A percentile compares a stretch with the other conserved stretches of the same genome.
Evolutionary conservation across 2,329 filamentous ascomycete species (phyloP).

Genomic region (Aureobasidium sp.): DNA sequence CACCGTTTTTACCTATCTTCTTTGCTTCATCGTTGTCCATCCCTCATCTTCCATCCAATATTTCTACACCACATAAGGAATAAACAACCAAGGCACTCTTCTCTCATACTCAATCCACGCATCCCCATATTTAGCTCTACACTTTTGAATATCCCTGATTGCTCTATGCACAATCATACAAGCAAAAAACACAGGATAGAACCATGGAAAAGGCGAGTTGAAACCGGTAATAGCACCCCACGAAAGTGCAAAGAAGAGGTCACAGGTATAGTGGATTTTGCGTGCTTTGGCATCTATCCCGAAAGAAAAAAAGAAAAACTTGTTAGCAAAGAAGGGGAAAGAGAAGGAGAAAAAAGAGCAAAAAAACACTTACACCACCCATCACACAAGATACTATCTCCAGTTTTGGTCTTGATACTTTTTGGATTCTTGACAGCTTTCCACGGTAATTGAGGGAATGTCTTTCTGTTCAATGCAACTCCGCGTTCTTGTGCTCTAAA

Average conservation of each 20-base stretch:
- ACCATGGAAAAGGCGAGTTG: conserved; percentile 9
- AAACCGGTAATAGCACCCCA: conserved; percentile 10
- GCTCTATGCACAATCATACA: conserved; percentile 13
- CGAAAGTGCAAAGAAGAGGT: conserved; percentile 6
- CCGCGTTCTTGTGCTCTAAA: conserved; percentile 12
- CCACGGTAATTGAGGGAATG: conserved; percentile 7
- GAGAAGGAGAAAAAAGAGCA: background rate
- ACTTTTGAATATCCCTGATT: conserved; percentile 6
- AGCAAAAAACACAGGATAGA: conserved; percentile 2
- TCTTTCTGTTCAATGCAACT: conserved; percentile 5
- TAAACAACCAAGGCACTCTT: conserved; percentile 7
- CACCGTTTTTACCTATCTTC: too few species aligned
- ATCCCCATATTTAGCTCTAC: conserved; percentile 7
- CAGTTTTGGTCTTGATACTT: conserved; percentile 5
- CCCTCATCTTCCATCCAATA: too few species aligned
- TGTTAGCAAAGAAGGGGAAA: background rate
- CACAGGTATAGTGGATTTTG: conserved; percentile 10
- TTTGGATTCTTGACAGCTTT: conserved; percentile 3
- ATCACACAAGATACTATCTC: conserved; percentile 7
- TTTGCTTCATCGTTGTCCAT: too few species aligned
- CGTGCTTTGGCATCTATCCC: background rate
- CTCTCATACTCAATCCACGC: conserved; percentile 10
- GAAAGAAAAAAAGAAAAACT: too few species aligned
- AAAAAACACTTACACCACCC: conserved; percentile 6
- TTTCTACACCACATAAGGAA: background rate